phyloP scores from a whole-genome alignment of 2,329 filamentous ascomycete species.

The Diaporthe sp. region DNA sequence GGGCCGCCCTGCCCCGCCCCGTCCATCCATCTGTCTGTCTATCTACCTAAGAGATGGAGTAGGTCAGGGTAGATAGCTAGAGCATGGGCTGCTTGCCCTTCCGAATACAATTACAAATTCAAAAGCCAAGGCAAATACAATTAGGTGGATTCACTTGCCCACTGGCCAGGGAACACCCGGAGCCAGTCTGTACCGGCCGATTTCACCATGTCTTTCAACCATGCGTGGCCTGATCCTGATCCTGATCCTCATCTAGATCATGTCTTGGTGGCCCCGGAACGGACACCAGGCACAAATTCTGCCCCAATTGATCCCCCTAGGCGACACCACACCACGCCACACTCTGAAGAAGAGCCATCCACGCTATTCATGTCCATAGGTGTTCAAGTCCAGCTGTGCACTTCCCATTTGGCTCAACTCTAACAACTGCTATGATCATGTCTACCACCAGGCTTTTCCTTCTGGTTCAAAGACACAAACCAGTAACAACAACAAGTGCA shows the following conservation, averaged over 20 bases:
- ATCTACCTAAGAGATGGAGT: too few species aligned
- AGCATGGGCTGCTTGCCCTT: not conserved
- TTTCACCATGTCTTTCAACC: not conserved
- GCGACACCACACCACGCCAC: constrained; percentile 3
- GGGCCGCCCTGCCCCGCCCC: constrained; percentile 4
- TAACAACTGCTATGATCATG: constrained; percentile 31
- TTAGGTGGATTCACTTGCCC: not conserved
- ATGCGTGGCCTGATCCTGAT: constrained; percentile 1
- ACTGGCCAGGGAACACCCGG: not conserved
- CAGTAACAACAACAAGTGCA: constrained; percentile 20
- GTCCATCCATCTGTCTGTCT: not conserved
- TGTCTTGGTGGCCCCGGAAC: not conserved
- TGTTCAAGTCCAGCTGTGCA: not conserved
- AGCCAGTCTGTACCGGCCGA: not conserved
- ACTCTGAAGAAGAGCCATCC: not conserved
- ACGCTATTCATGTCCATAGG: not conserved
- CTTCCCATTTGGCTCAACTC: constrained; percentile 34
- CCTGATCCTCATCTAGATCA: not conserved
- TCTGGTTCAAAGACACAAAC: constrained; percentile 15
- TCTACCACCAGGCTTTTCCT: constrained; percentile 33
- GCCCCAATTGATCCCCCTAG: too few species aligned
- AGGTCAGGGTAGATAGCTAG: not conserved
- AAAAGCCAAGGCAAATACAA: not conserved
- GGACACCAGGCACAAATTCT: not conserved
- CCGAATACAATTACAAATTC: not conserved